These are phyloP conservation scores for Fraxinus latifolia DNA, from an alignment of 305 asterid genomes.

Conservation along the genomic window DNA sequence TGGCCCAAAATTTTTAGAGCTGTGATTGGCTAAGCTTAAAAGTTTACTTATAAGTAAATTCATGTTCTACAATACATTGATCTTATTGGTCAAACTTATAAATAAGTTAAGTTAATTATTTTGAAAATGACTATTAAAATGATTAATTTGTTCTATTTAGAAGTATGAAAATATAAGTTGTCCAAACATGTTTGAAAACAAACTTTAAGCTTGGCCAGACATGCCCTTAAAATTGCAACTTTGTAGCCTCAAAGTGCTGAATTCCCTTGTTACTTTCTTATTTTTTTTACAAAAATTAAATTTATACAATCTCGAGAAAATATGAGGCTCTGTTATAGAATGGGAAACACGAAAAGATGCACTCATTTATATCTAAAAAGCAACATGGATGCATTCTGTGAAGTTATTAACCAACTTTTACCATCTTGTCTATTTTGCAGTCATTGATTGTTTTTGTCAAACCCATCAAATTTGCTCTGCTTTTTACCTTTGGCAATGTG, in stretches of 20 bases:
- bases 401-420: slow-evolving; percentile 15
- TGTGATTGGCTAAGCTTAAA: not conserved
- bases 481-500: slow-evolving; percentile 83
- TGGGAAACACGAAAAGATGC: not conserved
- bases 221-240: not conserved
- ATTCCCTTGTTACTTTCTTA: not conserved
- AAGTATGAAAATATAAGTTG: not conserved
- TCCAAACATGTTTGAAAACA: not conserved
- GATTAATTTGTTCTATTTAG: not conserved
- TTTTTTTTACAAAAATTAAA: not conserved
- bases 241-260: not conserved
- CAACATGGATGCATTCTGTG: not conserved
- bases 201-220: not conserved
- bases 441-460: slow-evolving; percentile 67
- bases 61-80: not conserved
- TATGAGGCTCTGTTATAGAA: not conserved
- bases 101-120: not conserved
- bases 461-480: slow-evolving; percentile 81
- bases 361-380: not conserved
- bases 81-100: not conserved
- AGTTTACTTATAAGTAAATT: not conserved
- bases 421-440: slow-evolving; percentile 42
- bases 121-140: not conserved
- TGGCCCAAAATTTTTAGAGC: not conserved
- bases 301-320: not conserved